A percentile compares a stretch with the other conserved stretches of the same genome.
Evolutionary conservation across 1,284 basidiomycete species (phyloP).

Genomic region (Leccinum angustisporum): DNA sequence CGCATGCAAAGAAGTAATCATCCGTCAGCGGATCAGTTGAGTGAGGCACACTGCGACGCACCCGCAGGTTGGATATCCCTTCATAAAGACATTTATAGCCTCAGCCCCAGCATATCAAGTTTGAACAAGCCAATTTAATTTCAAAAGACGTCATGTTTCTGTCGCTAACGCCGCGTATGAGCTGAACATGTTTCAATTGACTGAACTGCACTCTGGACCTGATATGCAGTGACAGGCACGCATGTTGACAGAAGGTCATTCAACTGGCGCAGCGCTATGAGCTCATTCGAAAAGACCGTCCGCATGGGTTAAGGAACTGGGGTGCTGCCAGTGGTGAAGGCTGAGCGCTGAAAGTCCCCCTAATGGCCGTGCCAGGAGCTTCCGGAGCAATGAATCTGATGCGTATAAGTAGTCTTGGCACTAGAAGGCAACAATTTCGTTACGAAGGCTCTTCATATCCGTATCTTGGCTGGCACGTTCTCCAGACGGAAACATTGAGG

Average conservation of each 20-base stretch:
- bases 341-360: background rate
- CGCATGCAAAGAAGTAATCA: background rate
- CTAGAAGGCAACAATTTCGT: background rate
- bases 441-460: background rate
- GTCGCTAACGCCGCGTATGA: background rate
- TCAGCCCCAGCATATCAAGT: background rate
- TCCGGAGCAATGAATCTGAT: background rate
- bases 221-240: conserved; percentile 1
- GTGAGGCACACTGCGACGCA: conserved; percentile 1
- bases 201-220: background rate
- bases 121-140: background rate
- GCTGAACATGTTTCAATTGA: background rate
- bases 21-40: background rate
- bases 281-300: conserved; percentile 2
- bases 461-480: background rate
- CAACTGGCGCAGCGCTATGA: background rate
- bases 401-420: background rate
- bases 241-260: background rate
- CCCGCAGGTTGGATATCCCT: background rate
- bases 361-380: background rate
- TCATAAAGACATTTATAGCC: background rate
- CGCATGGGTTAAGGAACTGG: background rate
- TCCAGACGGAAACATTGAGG: background rate
- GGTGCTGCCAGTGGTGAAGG: background rate
- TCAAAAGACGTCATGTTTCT: background rate